Conservation (phyloP, 192 early-diverging fungal species). For the Martensiomyces pterosporus region DNA sequence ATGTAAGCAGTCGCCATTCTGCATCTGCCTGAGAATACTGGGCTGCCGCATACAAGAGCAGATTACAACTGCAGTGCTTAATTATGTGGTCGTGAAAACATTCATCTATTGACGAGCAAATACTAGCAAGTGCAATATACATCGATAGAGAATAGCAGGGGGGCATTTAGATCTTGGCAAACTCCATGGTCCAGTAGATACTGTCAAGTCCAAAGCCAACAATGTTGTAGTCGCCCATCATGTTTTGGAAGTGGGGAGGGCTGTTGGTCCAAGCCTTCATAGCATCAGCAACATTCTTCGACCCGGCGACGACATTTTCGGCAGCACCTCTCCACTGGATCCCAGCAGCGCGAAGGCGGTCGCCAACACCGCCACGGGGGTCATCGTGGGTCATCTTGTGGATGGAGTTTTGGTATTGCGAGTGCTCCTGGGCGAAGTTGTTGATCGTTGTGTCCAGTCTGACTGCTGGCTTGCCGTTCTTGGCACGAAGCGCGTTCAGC, state of each 20-base stretch:
- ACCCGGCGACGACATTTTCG: background rate
- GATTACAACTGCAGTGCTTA: too few species aligned
- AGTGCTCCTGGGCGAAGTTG: background rate
- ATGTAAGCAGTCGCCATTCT: too few species aligned
- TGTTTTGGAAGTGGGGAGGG: background rate
- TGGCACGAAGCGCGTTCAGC: background rate
- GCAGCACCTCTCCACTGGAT: background rate
- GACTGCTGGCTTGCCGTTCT: background rate
- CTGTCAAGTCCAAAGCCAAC: background rate
- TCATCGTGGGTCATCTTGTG: constrained; percentile 1
- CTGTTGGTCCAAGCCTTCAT: background rate
- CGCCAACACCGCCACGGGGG: background rate
- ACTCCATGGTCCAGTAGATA: background rate
- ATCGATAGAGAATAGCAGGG: too few species aligned
- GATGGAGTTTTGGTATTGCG: background rate
- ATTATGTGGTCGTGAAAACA: too few species aligned
- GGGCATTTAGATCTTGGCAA: too few species aligned
- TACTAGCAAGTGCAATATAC: too few species aligned
- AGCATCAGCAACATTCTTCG: background rate
- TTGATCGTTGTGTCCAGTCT: background rate
- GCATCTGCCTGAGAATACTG: too few species aligned
- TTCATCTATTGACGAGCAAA: too few species aligned
- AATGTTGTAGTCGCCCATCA: constrained; percentile 1
- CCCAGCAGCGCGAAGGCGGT: background rate
- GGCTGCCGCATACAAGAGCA: too few species aligned